Evolutionary conservation across 805 yeast genomes (phyloP).

Genomic region (Ogataea nonfermentans): DNA sequence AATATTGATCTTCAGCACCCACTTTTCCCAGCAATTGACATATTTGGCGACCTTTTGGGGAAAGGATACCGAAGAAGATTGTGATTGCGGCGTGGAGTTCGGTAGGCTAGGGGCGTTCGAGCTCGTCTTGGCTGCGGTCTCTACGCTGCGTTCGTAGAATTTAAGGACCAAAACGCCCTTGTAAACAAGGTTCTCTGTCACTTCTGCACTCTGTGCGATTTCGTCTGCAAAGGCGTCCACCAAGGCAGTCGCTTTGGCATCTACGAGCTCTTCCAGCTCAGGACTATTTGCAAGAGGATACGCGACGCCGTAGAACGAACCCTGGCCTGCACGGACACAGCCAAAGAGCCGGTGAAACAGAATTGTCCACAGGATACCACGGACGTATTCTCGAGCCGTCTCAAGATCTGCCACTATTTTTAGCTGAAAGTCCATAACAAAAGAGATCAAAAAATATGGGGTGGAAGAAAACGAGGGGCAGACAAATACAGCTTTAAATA

Average conservation of each 20-base stretch:
- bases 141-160: slow-evolving; percentile 37
- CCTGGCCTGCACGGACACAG: slow-evolving; percentile 55
- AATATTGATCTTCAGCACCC: slow-evolving; percentile 56
- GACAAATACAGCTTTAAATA: background rate
- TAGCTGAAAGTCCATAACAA: slow-evolving; percentile 32
- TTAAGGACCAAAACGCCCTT: slow-evolving; percentile 35
- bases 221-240: slow-evolving; percentile 24
- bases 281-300: slow-evolving; percentile 51
- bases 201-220: slow-evolving; percentile 5
- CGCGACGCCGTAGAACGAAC: slow-evolving; percentile 51
- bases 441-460: slow-evolving; percentile 6
- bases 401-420: slow-evolving; percentile 51
- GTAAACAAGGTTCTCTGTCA: slow-evolving; percentile 17
- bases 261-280: slow-evolving; percentile 45
- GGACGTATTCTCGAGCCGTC: slow-evolving; percentile 52
- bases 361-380: slow-evolving; percentile 63
- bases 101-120: slow-evolving; percentile 8
- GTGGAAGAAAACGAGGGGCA: background rate
- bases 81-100: slow-evolving; percentile 16
- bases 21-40: slow-evolving; percentile 62
- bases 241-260: slow-evolving; percentile 35
- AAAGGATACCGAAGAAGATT: slow-evolving; percentile 19
- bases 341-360: slow-evolving; percentile 72
- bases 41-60: slow-evolving; percentile 37
- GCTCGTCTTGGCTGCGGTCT: slow-evolving; percentile 12